phyloP scores from a whole-genome alignment of 306 rosid genomes.

The Pyrus pyrifolia region DNA sequence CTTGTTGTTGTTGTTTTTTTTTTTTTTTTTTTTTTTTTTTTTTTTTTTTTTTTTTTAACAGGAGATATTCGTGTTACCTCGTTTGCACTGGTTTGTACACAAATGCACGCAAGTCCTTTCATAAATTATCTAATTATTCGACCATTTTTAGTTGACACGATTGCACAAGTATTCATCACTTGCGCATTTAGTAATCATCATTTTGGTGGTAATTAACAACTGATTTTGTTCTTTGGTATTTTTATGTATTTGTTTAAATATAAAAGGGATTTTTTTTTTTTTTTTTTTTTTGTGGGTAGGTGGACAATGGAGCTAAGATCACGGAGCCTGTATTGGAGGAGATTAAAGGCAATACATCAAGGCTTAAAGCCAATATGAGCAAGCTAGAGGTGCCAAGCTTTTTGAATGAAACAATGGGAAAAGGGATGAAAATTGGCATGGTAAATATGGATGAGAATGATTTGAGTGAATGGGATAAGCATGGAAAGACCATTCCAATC shows the following conservation, averaged over 20 bases:
- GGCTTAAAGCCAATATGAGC: slow-evolving; percentile 26
- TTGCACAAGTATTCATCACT: too few species aligned
- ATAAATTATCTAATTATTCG: too few species aligned
- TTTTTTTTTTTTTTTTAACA: too few species aligned
- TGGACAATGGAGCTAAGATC: slow-evolving; percentile 39
- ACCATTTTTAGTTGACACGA: too few species aligned
- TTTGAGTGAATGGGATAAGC: slow-evolving; percentile 42
- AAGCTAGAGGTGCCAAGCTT: slow-evolving; percentile 55
- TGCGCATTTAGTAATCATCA: not conserved
- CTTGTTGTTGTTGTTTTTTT: too few species aligned
- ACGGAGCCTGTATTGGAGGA: slow-evolving; percentile 56
- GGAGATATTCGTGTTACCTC: too few species aligned
- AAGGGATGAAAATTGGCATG: slow-evolving; percentile 73
- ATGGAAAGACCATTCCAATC: slow-evolving; percentile 26
- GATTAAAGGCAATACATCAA: slow-evolving; percentile 6
- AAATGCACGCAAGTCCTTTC: too few species aligned
- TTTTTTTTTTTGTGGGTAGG: slow-evolving; percentile 20
- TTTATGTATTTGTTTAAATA: not conserved
- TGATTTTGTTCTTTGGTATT: not conserved
- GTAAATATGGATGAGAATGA: slow-evolving; percentile 61
- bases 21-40: too few species aligned
- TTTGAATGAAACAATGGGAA: slow-evolving; percentile 31
- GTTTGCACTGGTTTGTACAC: too few species aligned
- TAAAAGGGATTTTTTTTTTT: not conserved
- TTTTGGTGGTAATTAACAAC: not conserved